phyloP scores from a whole-genome alignment of 2,329 filamentous ascomycete species.

The Xylariaceae sp. region DNA sequence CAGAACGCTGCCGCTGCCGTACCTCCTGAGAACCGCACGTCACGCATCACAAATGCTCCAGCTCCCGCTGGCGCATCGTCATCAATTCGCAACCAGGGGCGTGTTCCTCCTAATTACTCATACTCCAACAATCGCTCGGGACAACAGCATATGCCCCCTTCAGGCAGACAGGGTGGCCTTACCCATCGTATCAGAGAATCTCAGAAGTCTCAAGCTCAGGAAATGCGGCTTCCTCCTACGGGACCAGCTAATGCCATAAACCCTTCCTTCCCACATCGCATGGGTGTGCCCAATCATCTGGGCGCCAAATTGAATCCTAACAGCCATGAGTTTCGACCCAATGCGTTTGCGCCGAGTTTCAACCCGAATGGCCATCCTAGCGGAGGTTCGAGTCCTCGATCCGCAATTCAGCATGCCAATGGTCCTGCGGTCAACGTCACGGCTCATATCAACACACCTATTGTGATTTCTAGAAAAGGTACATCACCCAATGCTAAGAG shows the following conservation, averaged over 20 bases:
- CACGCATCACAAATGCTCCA: constrained; percentile 31
- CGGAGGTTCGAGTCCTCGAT: constrained; percentile 65
- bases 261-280: constrained; percentile 48
- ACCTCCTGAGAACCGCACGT: constrained; percentile 24
- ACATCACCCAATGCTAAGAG: constrained; percentile 67
- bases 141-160: constrained; percentile 39
- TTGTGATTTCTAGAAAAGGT: constrained; percentile 66
- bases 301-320: constrained; percentile 58
- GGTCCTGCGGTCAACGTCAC: constrained; percentile 28
- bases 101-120: constrained; percentile 46
- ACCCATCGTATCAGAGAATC: constrained; percentile 50
- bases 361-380: constrained; percentile 65
- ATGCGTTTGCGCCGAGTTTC: constrained; percentile 73
- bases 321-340: constrained; percentile 78
- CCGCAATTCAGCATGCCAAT: constrained; percentile 48
- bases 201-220: constrained; percentile 46
- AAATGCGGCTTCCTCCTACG: constrained; percentile 66
- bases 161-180: constrained; percentile 41
- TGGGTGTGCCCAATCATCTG: constrained; percentile 48
- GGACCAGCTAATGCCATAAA: constrained; percentile 60
- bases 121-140: constrained; percentile 45
- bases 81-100: constrained; percentile 35
- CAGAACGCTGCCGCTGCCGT: constrained; percentile 27
- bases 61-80: constrained; percentile 17
- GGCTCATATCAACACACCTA: constrained; percentile 31